A percentile compares a stretch with the other conserved stretches of the same genome.
phyloP scores from a whole-genome alignment of 805 yeast species.

The Kazachstania bromeliacearum region DNA sequence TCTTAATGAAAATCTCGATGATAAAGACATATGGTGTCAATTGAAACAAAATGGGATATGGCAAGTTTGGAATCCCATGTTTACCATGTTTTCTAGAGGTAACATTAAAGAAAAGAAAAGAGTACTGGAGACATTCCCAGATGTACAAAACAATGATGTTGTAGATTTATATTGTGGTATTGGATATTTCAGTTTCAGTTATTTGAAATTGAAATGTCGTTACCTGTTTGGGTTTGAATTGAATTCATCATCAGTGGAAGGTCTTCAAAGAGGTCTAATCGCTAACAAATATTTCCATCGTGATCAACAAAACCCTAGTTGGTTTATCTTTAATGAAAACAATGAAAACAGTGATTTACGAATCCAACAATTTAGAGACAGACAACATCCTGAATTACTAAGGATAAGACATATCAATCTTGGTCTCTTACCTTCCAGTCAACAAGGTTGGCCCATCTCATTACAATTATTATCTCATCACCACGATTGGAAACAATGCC shows the following conservation, averaged over 20 bases:
- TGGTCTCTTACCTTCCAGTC: conserved; percentile 70
- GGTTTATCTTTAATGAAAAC: conserved; percentile 46
- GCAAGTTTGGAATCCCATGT: conserved; percentile 78
- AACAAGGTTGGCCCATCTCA: conserved; percentile 50
- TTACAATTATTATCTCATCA: conserved; percentile 11
- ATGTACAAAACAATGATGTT: conserved; percentile 35
- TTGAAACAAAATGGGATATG: conserved; percentile 61
- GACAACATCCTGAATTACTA: conserved; percentile 15
- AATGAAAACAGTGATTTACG: conserved; percentile 45
- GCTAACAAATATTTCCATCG: conserved; percentile 33
- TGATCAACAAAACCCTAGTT: conserved; percentile 5
- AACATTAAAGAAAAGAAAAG: conserved; percentile 74
- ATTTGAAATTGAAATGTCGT: conserved; percentile 45
- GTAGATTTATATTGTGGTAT: conserved; percentile 77
- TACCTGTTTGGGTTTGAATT: conserved; percentile 68
- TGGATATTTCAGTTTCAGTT: conserved; percentile 72
- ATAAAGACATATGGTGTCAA: conserved; percentile 52
- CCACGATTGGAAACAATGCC: conserved; percentile 7
- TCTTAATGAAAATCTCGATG: not conserved
- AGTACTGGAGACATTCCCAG: conserved; percentile 36
- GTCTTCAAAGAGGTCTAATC: conserved; percentile 47
- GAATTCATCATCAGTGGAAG: conserved; percentile 77
- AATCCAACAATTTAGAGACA: conserved; percentile 19
- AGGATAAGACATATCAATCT: conserved; percentile 51
- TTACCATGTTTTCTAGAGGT: conserved; percentile 84